Evolutionary conservation across 2,329 filamentous ascomycete genomes (phyloP).

Genomic region (Thielaviopsis euricoi): DNA sequence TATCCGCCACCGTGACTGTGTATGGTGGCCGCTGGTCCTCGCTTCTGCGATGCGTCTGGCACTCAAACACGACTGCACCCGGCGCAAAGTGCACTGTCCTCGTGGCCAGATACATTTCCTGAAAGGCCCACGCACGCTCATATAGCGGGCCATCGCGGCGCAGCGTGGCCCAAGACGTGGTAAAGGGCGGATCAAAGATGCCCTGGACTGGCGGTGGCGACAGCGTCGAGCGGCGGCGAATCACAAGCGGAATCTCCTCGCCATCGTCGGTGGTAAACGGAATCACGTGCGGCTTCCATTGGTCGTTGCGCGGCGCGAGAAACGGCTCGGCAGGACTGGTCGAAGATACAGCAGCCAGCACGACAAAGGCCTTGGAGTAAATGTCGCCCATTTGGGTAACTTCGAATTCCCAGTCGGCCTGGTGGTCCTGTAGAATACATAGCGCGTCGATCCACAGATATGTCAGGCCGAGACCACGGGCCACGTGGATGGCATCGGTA

Average conservation of each 20-base stretch:
- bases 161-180: conserved; percentile 10
- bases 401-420: conserved; percentile 13
- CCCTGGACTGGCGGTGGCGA: conserved; percentile 6
- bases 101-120: conserved; percentile 6
- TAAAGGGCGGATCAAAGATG: conserved; percentile 11
- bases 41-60: conserved; percentile 15
- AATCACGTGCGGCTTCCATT: conserved; percentile 7
- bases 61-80: conserved; percentile 14
- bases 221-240: conserved; percentile 6
- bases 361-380: conserved; percentile 13
- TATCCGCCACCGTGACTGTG: conserved; percentile 15
- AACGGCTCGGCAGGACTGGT: conserved; percentile 3
- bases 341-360: conserved; percentile 12
- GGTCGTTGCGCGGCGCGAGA: conserved; percentile 4
- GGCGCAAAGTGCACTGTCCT: conserved; percentile 5
- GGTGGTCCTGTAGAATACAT: conserved; percentile 18
- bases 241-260: not conserved
- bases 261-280: not conserved
- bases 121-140: conserved; percentile 14
- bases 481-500: conserved; percentile 17
- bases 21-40: conserved; percentile 10
- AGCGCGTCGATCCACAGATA: conserved; percentile 21
- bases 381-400: conserved; percentile 12
- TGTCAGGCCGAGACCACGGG: conserved; percentile 13
- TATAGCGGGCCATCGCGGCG: conserved; percentile 13